phyloP scores from a whole-genome alignment of 164 flowering plant species.

The Santalum album region DNA sequence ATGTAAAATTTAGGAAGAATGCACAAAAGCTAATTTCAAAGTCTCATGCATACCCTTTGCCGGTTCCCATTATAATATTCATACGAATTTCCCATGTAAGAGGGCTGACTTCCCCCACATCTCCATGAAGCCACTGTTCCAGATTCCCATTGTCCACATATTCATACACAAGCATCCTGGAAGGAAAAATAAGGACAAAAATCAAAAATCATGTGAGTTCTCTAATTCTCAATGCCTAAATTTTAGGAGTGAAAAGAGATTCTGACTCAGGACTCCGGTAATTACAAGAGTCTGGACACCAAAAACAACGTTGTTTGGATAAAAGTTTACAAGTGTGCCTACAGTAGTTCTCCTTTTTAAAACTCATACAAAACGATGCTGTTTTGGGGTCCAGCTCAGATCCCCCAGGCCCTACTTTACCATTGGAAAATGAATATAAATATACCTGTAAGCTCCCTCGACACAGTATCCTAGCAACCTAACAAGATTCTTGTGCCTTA shows the following conservation, averaged over 20 bases:
- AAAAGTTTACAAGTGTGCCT: too few species aligned
- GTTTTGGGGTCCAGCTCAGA: too few species aligned
- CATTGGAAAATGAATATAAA: neutral
- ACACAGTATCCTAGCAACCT: conserved; percentile 93
- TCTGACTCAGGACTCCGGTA: too few species aligned
- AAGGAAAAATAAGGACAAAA: too few species aligned
- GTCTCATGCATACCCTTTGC: conserved; percentile 61
- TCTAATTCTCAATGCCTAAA: too few species aligned
- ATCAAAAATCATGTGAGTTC: too few species aligned
- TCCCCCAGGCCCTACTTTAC: neutral
- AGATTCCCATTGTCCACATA: conserved; percentile 90
- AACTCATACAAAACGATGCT: too few species aligned
- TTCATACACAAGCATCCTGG: conserved; percentile 99
- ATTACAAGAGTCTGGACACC: too few species aligned
- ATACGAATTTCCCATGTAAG: conserved; percentile 89
- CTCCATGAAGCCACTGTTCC: conserved; percentile 97
- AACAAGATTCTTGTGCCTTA: conserved; percentile 92
- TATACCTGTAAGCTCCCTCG: conserved; percentile 95
- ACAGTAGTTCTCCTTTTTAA: too few species aligned
- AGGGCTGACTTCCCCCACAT: conserved; percentile 87
- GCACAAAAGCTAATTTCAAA: neutral
- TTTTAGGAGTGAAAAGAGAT: too few species aligned
- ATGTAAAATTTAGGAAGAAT: neutral
- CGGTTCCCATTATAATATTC: conserved; percentile 85
- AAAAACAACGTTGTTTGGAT: too few species aligned